These are phyloP conservation scores for Epichloe elymi DNA, from an alignment of 2,329 filamentous ascomycete species.

Conservation along the genomic window DNA sequence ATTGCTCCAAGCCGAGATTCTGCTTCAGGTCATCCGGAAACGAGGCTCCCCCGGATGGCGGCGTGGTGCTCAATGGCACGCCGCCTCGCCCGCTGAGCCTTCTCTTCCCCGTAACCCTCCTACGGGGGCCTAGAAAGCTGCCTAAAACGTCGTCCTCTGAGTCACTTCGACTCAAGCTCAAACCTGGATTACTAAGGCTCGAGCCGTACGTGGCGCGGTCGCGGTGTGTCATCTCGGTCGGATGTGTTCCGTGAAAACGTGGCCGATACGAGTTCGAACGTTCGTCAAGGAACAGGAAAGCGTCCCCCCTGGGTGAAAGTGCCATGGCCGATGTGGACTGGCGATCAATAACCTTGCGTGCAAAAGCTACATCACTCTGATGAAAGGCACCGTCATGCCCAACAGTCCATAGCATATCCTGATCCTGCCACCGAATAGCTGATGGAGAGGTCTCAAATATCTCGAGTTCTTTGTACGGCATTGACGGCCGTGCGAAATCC, in stretches of 20 bases:
- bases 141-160: constrained; percentile 52
- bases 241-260: constrained; percentile 24
- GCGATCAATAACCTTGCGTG: constrained; percentile 48
- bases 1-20: constrained; percentile 41
- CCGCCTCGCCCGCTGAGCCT: constrained; percentile 30
- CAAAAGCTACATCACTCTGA: constrained; percentile 53
- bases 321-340: constrained; percentile 47
- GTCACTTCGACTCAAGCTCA: constrained; percentile 47
- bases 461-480: constrained; percentile 55
- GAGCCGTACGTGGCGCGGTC: constrained; percentile 32
- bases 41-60: constrained; percentile 27
- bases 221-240: constrained; percentile 22
- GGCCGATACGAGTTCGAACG: constrained; percentile 30
- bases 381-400: constrained; percentile 48
- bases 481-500: constrained; percentile 53
- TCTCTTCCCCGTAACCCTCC: constrained; percentile 26
- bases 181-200: constrained; percentile 33
- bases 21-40: constrained; percentile 22
- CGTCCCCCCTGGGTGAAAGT: constrained; percentile 44
- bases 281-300: constrained; percentile 50
- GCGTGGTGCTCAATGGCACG: constrained; percentile 39
- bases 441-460: constrained; percentile 44
- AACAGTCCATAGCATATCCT: constrained; percentile 53
- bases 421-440: constrained; percentile 48
- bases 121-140: constrained; percentile 41